Evolutionary conservation across 495 filamentous ascomycete genomes (phyloP).

Genomic region (Alectoria sarmentosa): DNA sequence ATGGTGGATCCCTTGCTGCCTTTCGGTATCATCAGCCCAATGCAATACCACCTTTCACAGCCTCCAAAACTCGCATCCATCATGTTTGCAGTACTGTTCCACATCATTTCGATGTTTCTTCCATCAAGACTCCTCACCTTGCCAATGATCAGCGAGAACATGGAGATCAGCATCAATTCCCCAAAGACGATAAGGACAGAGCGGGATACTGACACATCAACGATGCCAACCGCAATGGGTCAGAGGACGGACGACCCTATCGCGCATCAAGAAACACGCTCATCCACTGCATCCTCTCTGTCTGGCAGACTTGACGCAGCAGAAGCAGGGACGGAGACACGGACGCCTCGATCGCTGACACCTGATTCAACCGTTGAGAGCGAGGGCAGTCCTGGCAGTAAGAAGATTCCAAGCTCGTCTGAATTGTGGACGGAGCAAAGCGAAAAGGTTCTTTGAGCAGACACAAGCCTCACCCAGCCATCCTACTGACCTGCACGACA

Average conservation of each 20-base stretch:
- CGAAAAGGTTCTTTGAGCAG: neutral
- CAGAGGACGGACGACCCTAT: neutral
- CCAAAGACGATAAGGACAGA: neutral
- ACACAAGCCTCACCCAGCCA: neutral
- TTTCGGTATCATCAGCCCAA: neutral
- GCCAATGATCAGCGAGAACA: constrained; percentile 4
- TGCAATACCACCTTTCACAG: neutral
- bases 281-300: neutral
- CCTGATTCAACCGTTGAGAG: neutral
- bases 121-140: constrained; percentile 1
- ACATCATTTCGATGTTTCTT: neutral
- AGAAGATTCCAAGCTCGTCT: neutral
- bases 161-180: neutral
- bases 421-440: neutral
- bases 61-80: neutral
- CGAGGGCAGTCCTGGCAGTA: neutral
- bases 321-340: neutral
- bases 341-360: neutral
- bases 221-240: neutral
- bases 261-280: neutral
- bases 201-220: neutral
- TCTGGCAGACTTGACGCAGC: neutral
- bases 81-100: neutral
- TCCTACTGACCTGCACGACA: neutral
- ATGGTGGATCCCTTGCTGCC: neutral